These are phyloP conservation scores for Dactylellina cionopaga DNA, from an alignment of 2,329 filamentous ascomycete genomes.

Conservation along the genomic window DNA sequence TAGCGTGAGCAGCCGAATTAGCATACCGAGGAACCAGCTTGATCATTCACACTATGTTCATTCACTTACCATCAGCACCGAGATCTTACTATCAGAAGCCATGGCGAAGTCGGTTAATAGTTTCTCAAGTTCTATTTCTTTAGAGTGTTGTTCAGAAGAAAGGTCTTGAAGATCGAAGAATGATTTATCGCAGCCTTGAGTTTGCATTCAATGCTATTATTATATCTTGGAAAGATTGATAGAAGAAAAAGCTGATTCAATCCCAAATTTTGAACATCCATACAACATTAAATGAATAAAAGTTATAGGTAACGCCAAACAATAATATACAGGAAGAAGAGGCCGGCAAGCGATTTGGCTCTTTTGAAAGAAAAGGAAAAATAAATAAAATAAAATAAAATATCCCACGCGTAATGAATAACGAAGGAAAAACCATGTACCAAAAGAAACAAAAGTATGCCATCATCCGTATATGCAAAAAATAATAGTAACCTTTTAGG, in stretches of 20 bases:
- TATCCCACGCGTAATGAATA: background rate
- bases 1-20: too few species aligned
- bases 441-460: background rate
- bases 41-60: background rate
- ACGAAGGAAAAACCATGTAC: too few species aligned
- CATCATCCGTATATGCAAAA: background rate
- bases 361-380: background rate
- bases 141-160: too few species aligned
- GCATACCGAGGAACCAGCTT: too few species aligned
- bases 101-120: constrained; percentile 1
- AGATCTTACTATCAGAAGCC: constrained; percentile 30
- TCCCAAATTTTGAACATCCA: constrained; percentile 6
- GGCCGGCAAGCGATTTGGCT: background rate
- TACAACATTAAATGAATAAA: constrained; percentile 1
- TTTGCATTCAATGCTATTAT: background rate
- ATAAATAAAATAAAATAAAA: constrained; percentile 4
- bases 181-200: too few species aligned
- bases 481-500: background rate
- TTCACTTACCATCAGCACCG: constrained; percentile 35
- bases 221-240: background rate
- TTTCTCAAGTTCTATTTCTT: too few species aligned
- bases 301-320: constrained; percentile 8
- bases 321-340: constrained; percentile 16
- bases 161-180: too few species aligned
- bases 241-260: background rate